Evolutionary conservation across 2,329 filamentous ascomycete species (phyloP).

Genomic region (Biscogniauxia marginata): DNA sequence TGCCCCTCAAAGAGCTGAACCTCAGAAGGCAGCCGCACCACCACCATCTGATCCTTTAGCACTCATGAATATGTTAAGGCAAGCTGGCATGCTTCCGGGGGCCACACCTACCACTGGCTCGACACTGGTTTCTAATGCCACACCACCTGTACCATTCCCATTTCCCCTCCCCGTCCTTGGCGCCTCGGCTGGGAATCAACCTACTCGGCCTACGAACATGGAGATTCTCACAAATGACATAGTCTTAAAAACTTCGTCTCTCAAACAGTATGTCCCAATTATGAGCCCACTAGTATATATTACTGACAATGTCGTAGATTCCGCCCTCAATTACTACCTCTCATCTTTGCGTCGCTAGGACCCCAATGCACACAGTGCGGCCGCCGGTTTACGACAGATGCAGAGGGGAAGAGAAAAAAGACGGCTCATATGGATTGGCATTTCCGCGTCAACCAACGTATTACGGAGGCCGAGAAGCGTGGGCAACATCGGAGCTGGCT

Average conservation of each 20-base stretch:
- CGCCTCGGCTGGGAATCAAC: slow-evolving; percentile 24
- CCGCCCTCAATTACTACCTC: slow-evolving; percentile 70
- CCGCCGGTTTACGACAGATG: slow-evolving; percentile 75
- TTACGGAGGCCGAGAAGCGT: slow-evolving; percentile 80
- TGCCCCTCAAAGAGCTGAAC: slow-evolving; percentile 42
- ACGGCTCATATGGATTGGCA: slow-evolving; percentile 97
- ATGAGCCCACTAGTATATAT: slow-evolving; percentile 7
- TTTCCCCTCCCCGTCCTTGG: slow-evolving; percentile 38
- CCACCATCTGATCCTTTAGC: slow-evolving; percentile 51
- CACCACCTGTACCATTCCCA: slow-evolving; percentile 31
- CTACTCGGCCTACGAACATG: slow-evolving; percentile 30
- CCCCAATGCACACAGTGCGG: slow-evolving; percentile 91
- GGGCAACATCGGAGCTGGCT: slow-evolving; percentile 95
- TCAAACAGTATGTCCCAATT: slow-evolving; percentile 66
- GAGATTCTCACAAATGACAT: slow-evolving; percentile 46
- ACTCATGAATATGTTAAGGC: slow-evolving; percentile 65
- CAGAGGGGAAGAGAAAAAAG: slow-evolving; percentile 80
- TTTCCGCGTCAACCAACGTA: slow-evolving; percentile 87
- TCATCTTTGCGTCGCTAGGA: slow-evolving; percentile 77
- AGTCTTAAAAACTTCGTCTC: slow-evolving; percentile 62
- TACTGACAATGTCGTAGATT: slow-evolving; percentile 48
- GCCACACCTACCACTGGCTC: slow-evolving; percentile 27
- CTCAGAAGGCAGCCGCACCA: slow-evolving; percentile 37
- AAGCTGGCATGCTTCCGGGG: slow-evolving; percentile 62
- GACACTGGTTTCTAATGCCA: slow-evolving; percentile 38